Conservation (phyloP, 805 yeast species). For the Ascoidea asiatica region DNA sequence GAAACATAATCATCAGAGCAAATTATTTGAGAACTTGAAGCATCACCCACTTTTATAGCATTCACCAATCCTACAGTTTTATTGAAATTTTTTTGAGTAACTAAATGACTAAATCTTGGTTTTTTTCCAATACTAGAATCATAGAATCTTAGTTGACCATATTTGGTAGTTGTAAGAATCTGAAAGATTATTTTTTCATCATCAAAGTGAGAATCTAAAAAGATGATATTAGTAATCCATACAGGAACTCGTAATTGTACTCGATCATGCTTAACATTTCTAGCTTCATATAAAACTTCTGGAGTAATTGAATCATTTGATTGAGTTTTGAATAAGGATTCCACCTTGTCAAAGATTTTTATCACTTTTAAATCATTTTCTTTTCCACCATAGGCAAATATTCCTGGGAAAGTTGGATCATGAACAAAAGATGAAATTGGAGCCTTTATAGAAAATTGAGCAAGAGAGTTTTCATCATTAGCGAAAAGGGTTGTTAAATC, state of each 20-base stretch:
- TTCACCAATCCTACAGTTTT: background rate
- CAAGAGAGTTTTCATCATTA: background rate
- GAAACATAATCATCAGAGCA: constrained; percentile 60
- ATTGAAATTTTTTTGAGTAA: background rate
- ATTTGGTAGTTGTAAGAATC: constrained; percentile 53
- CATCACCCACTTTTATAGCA: constrained; percentile 8
- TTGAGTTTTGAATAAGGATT: constrained; percentile 3
- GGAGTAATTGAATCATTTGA: constrained; percentile 12
- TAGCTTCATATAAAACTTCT: constrained; percentile 43
- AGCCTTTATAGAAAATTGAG: background rate
- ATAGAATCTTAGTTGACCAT: constrained; percentile 68
- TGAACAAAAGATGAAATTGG: constrained; percentile 3
- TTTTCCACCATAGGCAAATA: constrained; percentile 78
- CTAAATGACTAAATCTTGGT: constrained; percentile 35
- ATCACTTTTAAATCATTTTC: constrained; percentile 56
- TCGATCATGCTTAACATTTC: constrained; percentile 71
- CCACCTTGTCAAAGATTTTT: constrained; percentile 18
- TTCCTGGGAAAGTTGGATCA: constrained; percentile 15
- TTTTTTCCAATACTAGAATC: constrained; percentile 53
- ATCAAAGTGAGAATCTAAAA: constrained; percentile 21
- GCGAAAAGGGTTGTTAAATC: too few species aligned
- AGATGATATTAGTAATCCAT: constrained; percentile 51
- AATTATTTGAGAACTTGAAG: constrained; percentile 39
- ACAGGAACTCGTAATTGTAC: constrained; percentile 74
- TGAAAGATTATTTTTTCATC: constrained; percentile 20